Conservation (phyloP, 2,329 filamentous ascomycete genomes). For the Verticillium zaregamsianum region DNA sequence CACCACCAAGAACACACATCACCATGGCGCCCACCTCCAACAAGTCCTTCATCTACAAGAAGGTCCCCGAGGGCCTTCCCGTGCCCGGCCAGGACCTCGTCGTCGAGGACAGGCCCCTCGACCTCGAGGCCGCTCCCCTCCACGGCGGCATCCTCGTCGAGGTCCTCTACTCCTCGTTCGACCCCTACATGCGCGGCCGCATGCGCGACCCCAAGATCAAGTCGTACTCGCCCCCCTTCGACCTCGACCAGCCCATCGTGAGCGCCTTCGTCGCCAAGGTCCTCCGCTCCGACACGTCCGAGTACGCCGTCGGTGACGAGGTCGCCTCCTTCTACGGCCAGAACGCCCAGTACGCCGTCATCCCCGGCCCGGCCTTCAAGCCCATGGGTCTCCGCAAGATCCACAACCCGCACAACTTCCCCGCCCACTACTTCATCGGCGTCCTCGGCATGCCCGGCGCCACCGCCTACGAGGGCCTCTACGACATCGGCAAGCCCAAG, state of each 20-base stretch:
- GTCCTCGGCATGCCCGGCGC: conserved; percentile 59
- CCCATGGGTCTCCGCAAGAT: conserved; percentile 28
- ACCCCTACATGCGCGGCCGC: conserved; percentile 78
- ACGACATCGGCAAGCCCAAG: conserved; percentile 60
- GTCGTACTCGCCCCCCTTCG: conserved; percentile 65
- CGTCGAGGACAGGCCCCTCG: conserved; percentile 63
- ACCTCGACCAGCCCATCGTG: conserved; percentile 57
- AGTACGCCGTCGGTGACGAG: conserved; percentile 44
- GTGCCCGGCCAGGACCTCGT: conserved; percentile 66
- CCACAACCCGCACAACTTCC: conserved; percentile 65
- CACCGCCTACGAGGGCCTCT: conserved; percentile 66
- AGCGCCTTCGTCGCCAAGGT: conserved; percentile 65
- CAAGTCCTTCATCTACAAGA: conserved; percentile 72
- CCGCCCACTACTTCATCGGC: conserved; percentile 66
- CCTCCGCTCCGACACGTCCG: conserved; percentile 59
- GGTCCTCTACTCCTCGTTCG: conserved; percentile 71
- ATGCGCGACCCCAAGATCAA: conserved; percentile 64
- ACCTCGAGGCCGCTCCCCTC: conserved; percentile 56
- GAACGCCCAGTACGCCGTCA: conserved; percentile 61
- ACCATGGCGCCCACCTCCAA: conserved; percentile 50
- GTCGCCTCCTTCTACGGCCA: conserved; percentile 42
- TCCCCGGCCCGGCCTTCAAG: conserved; percentile 8
- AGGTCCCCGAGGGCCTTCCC: conserved; percentile 62
- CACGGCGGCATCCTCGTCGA: conserved; percentile 65
- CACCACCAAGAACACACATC: neutral